phyloP scores from a whole-genome alignment of 148 eudicot genomes.

The Polygonum maritimum region DNA sequence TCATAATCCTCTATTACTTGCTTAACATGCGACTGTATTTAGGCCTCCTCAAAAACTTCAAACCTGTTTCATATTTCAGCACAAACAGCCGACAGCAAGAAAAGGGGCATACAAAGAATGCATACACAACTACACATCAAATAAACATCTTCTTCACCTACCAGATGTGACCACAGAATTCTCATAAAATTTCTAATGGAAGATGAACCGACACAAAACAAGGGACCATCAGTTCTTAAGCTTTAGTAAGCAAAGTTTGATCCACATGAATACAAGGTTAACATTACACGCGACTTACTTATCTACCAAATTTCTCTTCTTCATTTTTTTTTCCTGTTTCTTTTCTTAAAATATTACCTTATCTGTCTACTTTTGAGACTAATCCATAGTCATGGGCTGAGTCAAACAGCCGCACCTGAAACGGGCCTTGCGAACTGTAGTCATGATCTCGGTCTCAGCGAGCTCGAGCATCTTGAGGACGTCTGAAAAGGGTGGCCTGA shows the following conservation, averaged over 20 bases:
- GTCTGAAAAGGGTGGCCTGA: constrained; percentile 70
- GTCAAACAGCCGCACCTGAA: constrained; percentile 87
- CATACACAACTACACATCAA: constrained; percentile 29
- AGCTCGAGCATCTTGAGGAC: constrained; percentile 80
- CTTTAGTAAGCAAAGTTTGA: constrained; percentile 23
- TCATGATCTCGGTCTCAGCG: constrained; percentile 82
- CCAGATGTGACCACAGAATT: constrained; percentile 20
- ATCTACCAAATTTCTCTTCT: constrained; percentile 15
- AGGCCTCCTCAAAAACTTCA: not conserved
- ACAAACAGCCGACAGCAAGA: not conserved
- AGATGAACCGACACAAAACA: constrained; percentile 7
- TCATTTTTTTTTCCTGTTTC: constrained; percentile 16
- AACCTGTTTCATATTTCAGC: not conserved
- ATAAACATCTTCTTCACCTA: constrained; percentile 21
- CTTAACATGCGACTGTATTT: not conserved
- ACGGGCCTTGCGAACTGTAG: constrained; percentile 86
- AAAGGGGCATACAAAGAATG: not conserved
- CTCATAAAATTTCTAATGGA: constrained; percentile 9
- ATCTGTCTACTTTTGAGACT: constrained; percentile 17
- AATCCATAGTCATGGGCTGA: constrained; percentile 86
- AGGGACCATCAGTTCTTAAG: constrained; percentile 17
- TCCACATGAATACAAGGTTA: constrained; percentile 28
- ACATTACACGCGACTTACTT: constrained; percentile 7
- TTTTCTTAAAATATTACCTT: constrained; percentile 6
- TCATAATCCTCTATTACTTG: too few species aligned